Conservation (phyloP, 257 asterid species). For the Solanum stenotomum region DNA sequence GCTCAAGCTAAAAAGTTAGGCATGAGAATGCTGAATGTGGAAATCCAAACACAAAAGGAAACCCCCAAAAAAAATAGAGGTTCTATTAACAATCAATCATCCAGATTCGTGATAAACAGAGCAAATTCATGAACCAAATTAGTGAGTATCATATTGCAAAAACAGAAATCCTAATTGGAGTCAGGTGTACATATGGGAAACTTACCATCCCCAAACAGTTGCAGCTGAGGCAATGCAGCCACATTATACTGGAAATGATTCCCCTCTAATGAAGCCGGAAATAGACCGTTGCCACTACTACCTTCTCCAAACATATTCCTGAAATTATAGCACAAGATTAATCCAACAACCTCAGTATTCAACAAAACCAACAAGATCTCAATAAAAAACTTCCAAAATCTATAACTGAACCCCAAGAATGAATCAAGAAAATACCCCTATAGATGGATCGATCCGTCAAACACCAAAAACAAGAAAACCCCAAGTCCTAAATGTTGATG, state of each 20-base stretch:
- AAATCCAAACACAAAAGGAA: neutral
- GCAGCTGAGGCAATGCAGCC: constrained; percentile 50
- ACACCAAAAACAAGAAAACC: neutral
- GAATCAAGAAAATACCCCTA: neutral
- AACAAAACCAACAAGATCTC: neutral
- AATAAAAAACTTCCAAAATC: neutral
- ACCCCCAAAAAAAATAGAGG: neutral
- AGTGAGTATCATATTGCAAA: neutral
- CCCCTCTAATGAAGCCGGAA: constrained; percentile 36
- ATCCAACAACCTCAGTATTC: constrained; percentile 5
- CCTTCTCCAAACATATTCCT: constrained; percentile 63
- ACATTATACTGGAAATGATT: constrained; percentile 29
- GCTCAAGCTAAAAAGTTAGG: neutral
- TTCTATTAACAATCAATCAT: neutral
- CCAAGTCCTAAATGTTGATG: neutral
- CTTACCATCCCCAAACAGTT: constrained; percentile 63
- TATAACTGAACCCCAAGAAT: neutral
- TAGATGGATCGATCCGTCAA: neutral
- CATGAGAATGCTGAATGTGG: neutral
- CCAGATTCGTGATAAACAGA: neutral
- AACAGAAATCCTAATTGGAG: neutral
- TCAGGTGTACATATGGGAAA: neutral
- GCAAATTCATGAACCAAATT: neutral
- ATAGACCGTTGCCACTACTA: constrained; percentile 29
- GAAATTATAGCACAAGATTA: constrained; percentile 4